These are phyloP conservation scores for Citrullus amarus DNA, from an alignment of 306 rosid genomes.

Conservation along the genomic window DNA sequence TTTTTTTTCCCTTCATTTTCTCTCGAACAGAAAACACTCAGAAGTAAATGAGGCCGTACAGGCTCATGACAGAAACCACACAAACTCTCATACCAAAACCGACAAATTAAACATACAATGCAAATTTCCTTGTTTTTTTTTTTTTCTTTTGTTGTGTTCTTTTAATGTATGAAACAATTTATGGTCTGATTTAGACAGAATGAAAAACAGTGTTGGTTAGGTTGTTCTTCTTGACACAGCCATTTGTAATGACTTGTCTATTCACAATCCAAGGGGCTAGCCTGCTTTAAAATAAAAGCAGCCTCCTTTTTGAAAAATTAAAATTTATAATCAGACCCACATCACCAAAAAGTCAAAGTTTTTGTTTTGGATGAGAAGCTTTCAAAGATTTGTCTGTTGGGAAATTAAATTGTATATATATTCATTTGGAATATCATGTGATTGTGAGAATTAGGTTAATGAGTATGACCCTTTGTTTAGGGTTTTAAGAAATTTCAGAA, in stretches of 20 bases:
- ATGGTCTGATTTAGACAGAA: constrained; percentile 3
- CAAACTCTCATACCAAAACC: not conserved
- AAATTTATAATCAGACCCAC: not conserved
- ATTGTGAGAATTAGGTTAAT: not conserved
- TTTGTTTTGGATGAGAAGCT: not conserved
- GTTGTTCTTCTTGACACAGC: not conserved
- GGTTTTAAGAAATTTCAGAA: not conserved
- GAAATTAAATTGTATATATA: not conserved
- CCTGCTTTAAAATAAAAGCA: not conserved
- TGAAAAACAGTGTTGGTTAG: constrained; percentile 3
- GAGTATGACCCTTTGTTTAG: not conserved
- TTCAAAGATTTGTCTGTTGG: not conserved
- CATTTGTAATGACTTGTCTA: not conserved
- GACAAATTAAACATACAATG: not conserved
- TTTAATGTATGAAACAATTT: not conserved
- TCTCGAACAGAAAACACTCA: not conserved
- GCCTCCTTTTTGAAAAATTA: not conserved
- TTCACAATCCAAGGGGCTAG: not conserved
- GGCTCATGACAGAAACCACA: not conserved
- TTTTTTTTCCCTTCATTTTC: not conserved
- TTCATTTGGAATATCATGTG: not conserved
- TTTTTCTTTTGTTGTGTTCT: not conserved
- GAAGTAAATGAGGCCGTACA: constrained; percentile 2
- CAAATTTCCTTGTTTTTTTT: not conserved
- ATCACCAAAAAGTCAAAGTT: not conserved